Evolutionary conservation across 768 basidiomycete species (phyloP).

Genomic region (Suillus paluster): DNA sequence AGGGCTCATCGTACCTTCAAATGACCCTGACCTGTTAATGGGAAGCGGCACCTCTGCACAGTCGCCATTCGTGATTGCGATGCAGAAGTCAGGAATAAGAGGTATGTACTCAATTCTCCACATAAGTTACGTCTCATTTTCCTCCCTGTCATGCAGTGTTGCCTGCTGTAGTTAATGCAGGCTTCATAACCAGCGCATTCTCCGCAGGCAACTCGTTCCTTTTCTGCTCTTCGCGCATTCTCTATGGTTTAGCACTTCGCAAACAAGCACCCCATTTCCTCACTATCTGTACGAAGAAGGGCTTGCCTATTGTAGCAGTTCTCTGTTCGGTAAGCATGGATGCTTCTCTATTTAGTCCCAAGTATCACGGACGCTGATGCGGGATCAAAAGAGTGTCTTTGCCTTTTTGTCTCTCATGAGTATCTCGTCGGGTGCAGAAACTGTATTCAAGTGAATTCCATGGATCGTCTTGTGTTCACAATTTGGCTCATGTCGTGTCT

Average conservation of each 20-base stretch:
- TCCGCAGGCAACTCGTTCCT: conserved; percentile 71
- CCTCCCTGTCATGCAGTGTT: conserved; percentile 38
- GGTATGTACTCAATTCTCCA: conserved; percentile 32
- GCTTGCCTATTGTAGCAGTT: conserved; percentile 48
- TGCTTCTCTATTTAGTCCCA: not conserved
- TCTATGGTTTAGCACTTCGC: conserved; percentile 47
- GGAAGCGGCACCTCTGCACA: conserved; percentile 61
- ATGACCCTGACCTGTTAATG: conserved; percentile 52
- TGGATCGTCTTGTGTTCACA: too few relatives aligned
- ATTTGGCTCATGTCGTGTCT: not conserved
- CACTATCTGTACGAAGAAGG: conserved; percentile 47
- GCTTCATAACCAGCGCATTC: conserved; percentile 72
- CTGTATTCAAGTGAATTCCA: conserved; percentile 22
- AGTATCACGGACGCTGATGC: conserved; percentile 2
- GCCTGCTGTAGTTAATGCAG: conserved; percentile 72
- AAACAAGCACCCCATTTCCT: conserved; percentile 55
- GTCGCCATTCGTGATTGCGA: conserved; percentile 85
- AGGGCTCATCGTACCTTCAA: conserved; percentile 76
- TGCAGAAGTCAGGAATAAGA: conserved; percentile 68
- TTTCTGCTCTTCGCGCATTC: conserved; percentile 52
- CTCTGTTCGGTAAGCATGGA: conserved; percentile 28
- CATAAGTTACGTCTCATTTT: conserved; percentile 7
- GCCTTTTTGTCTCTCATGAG: conserved; percentile 63
- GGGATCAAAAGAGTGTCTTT: conserved; percentile 40
- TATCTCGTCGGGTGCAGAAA: conserved; percentile 53